Base-by-base conservation (phyloP, 2,329 filamentous ascomycete species). In the Chaetothyriales sp. region DNA sequence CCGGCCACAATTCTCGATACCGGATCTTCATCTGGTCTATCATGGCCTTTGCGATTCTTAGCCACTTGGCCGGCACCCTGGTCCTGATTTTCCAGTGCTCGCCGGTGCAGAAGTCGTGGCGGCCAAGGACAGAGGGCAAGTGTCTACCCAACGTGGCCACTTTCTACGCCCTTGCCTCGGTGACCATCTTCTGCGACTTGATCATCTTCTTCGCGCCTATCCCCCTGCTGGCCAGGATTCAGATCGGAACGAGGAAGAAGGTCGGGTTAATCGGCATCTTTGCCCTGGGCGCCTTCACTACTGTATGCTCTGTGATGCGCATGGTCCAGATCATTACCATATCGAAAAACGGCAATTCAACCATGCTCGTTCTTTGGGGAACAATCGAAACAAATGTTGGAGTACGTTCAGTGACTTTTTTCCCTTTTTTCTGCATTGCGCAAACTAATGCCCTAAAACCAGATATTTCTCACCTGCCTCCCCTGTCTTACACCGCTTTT, bases 331-430 rank as follows among this genome's bases (percentile, higher is more conserved):
- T 78, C 53, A 61, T 71, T 53, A 64, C 68, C 43, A 44, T 44
- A 9, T 19, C 0, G 74, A 72, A 71, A 1, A 73, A 76, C 39
- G 73, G 74, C 7, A 74, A 77, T 56, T 76, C 75, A 0, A 77
- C 75, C 3, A 73, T 75, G 70, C 64, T 78, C 9, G 67, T 78
- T 0, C 63, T 78, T 0, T 78, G 75, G 75, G 75, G 75, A 3
- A 73, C 71, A 1, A 73, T 78, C 50, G 75, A 78, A 59, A 74
- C 78, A 61, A 77, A 78, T 55, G 69, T 77, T 26, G 75, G 75
- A 9, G 74, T 77, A 67, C 59, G 73, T 57, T 19, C 18, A 15
- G 18, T 19, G 1, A 5, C 25, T 45, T 9, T 28, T 9, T 28
- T 28, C 26, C 26, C 26, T 28, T 9, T 28, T 36, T 36, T 12